Conservation (phyloP, 306 rosid species). For the Sphenostylis stenocarpa region DNA sequence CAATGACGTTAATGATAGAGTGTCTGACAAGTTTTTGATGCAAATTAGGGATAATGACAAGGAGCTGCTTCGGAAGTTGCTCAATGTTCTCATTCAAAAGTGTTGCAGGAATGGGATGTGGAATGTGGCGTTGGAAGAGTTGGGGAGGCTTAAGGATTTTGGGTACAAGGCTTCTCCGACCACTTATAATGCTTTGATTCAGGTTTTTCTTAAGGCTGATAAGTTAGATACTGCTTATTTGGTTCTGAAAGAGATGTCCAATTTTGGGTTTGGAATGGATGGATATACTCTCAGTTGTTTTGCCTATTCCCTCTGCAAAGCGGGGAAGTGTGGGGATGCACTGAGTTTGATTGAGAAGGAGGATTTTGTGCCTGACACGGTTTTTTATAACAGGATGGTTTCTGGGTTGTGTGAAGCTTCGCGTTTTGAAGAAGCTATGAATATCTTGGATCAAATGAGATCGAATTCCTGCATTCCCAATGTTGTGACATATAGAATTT, state of each 20-base stretch:
- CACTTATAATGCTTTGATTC: conserved; percentile 75
- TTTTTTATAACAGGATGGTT: conserved; percentile 71
- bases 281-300: conserved; percentile 60
- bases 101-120: conserved; percentile 78
- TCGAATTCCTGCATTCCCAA: conserved; percentile 76
- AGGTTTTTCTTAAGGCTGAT: conserved; percentile 66
- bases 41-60: conserved; percentile 61
- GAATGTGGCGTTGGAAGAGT: conserved; percentile 78
- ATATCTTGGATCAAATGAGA: conserved; percentile 66
- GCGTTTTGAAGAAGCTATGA: conserved; percentile 79
- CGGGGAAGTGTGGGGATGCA: conserved; percentile 66
- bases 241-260: conserved; percentile 74
- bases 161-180: conserved; percentile 65
- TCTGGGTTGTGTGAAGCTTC: conserved; percentile 85
- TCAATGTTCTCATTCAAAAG: conserved; percentile 64
- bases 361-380: conserved; percentile 57
- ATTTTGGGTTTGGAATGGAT: conserved; percentile 66
- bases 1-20: conserved; percentile 35
- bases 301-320: conserved; percentile 62
- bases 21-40: conserved; percentile 41
- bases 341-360: conserved; percentile 60
- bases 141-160: conserved; percentile 84
- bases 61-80: conserved; percentile 64
- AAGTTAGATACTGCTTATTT: conserved; percentile 69
- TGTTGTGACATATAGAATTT: conserved; percentile 59